These are phyloP conservation scores for Lasiosphaeria miniovina DNA, from an alignment of 495 filamentous ascomycete genomes.

Conservation along the genomic window DNA sequence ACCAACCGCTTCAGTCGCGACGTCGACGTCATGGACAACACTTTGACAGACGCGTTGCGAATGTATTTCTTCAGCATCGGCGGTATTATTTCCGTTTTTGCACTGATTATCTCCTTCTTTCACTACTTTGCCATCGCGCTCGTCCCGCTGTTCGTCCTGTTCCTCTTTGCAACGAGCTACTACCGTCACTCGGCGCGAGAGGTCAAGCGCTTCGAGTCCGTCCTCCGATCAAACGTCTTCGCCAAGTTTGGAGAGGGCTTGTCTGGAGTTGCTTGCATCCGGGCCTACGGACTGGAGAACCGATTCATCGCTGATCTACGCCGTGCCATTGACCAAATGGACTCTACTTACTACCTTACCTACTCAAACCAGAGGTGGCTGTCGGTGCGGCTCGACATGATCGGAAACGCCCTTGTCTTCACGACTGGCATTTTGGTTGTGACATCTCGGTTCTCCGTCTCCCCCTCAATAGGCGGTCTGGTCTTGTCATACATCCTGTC, in stretches of 20 bases:
- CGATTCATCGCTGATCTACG: slow-evolving; percentile 68
- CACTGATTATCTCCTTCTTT: slow-evolving; percentile 88
- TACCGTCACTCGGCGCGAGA: slow-evolving; percentile 89
- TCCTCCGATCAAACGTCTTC: slow-evolving; percentile 82
- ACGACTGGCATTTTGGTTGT: slow-evolving; percentile 87
- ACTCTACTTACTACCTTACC: slow-evolving; percentile 89
- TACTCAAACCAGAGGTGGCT: slow-evolving; percentile 95
- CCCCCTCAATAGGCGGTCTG: slow-evolving; percentile 79
- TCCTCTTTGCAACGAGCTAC: slow-evolving; percentile 80
- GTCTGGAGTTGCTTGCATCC: slow-evolving; percentile 76
- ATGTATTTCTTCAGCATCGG: slow-evolving; percentile 87
- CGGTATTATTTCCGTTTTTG: slow-evolving; percentile 75
- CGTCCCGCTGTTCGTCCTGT: slow-evolving; percentile 73
- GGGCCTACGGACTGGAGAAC: slow-evolving; percentile 78
- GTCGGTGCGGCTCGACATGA: slow-evolving; percentile 74
- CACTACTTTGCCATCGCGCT: slow-evolving; percentile 91
- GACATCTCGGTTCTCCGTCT: slow-evolving; percentile 84
- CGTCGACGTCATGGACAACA: slow-evolving; percentile 94
- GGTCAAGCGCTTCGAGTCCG: slow-evolving; percentile 89
- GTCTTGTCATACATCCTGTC: slow-evolving; percentile 89
- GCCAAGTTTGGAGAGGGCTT: slow-evolving; percentile 90
- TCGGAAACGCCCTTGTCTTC: slow-evolving; percentile 79
- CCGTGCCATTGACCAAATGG: slow-evolving; percentile 79
- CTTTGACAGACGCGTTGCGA: slow-evolving; percentile 81
- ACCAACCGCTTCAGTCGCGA: slow-evolving; percentile 97